Conservation (phyloP, 2,329 filamentous ascomycete species). For the Escovopsis weberi region DNA sequence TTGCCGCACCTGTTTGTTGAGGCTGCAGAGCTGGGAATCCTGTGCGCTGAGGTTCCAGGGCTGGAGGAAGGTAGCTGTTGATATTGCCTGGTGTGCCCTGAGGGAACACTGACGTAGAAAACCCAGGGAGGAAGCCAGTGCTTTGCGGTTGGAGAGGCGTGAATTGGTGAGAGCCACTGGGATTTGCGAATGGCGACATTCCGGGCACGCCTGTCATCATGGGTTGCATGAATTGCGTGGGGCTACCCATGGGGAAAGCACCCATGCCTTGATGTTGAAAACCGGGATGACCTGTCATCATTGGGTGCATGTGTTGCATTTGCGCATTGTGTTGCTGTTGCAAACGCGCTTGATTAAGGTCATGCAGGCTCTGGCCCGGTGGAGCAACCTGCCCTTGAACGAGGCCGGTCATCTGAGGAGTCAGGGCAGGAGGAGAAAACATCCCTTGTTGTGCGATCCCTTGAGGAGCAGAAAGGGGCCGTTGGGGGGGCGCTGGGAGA, state of each 20-base stretch:
- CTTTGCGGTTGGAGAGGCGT: slow-evolving; percentile 43
- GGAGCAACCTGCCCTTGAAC: slow-evolving; percentile 50
- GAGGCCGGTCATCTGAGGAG: slow-evolving; percentile 70
- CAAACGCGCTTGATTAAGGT: slow-evolving; percentile 51
- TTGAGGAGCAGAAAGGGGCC: slow-evolving; percentile 78
- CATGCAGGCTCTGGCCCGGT: slow-evolving; percentile 62
- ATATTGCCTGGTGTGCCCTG: slow-evolving; percentile 27
- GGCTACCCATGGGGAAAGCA: slow-evolving; percentile 21
- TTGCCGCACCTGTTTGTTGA: slow-evolving; percentile 32
- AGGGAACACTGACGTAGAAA: slow-evolving; percentile 34
- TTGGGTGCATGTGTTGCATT: slow-evolving; percentile 28
- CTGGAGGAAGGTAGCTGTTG: slow-evolving; percentile 43
- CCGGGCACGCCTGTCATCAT: slow-evolving; percentile 32
- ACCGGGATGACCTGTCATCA: slow-evolving; percentile 20
- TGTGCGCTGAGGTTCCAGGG: slow-evolving; percentile 46
- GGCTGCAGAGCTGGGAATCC: slow-evolving; percentile 33
- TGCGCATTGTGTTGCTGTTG: slow-evolving; percentile 45
- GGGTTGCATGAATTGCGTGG: slow-evolving; percentile 29
- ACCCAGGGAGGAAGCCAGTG: slow-evolving; percentile 41
- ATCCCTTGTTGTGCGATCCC: slow-evolving; percentile 53
- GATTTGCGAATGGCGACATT: slow-evolving; percentile 27
- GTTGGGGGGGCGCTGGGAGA: slow-evolving; percentile 60
- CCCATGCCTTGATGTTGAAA: slow-evolving; percentile 23
- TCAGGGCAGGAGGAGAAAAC: slow-evolving; percentile 60
- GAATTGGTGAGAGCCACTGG: slow-evolving; percentile 26